These are phyloP conservation scores for Pontederia crassipes DNA, from an alignment of 176 grass and related monocot genomes.

Conservation along the genomic window DNA sequence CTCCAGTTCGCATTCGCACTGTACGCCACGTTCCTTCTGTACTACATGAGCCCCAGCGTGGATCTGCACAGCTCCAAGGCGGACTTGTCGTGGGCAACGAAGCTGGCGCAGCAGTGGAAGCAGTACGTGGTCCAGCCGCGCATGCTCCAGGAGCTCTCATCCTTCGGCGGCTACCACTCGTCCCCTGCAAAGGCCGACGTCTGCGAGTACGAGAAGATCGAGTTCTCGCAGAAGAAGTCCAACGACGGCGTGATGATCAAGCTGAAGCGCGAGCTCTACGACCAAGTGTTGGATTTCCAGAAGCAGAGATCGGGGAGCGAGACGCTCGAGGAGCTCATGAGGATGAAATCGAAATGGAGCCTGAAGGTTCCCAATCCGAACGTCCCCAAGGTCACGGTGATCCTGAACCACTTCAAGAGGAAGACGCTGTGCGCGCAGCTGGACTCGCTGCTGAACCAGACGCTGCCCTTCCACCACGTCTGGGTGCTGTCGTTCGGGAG, in stretches of 20 bases:
- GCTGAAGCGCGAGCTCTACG: constrained; percentile 87
- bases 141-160: constrained; percentile 15
- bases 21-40: constrained; percentile 94
- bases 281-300: constrained; percentile 66
- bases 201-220: constrained; percentile 86
- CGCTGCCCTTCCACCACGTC: constrained; percentile 77
- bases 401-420: constrained; percentile 96
- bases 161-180: background rate
- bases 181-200: constrained; percentile 48
- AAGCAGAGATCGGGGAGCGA: constrained; percentile 41
- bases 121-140: constrained; percentile 40
- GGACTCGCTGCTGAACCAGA: constrained; percentile 57
- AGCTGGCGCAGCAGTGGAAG: constrained; percentile 72
- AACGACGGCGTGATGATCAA: constrained; percentile 55
- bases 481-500: constrained; percentile 93
- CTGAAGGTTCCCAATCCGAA: background rate
- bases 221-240: constrained; percentile 97
- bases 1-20: constrained; percentile 83
- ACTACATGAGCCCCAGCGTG: constrained; percentile 92
- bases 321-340: constrained; percentile 57
- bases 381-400: constrained; percentile 56
- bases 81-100: constrained; percentile 67
- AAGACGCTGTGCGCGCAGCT: constrained; percentile 89
- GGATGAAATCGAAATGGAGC: constrained; percentile 61
- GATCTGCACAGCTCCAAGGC: constrained; percentile 58